phyloP scores from a whole-genome alignment of 768 basidiomycete genomes.

The Cystobasidium onofrii region DNA sequence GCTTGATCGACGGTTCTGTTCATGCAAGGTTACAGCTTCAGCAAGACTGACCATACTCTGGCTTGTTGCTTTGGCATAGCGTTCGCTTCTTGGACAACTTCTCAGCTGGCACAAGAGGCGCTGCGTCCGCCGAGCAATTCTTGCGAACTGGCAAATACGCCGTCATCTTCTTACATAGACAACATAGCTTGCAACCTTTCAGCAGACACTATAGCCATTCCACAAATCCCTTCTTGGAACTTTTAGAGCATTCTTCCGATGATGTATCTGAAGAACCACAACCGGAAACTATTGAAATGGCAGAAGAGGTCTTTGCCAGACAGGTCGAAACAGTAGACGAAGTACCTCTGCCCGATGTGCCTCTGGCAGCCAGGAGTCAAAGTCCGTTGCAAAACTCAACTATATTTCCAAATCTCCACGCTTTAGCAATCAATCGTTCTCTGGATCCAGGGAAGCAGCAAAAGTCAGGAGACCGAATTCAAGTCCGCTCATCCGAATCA shows the following conservation, averaged over 20 bases:
- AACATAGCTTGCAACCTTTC: conserved; percentile 95
- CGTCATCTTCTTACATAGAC: conserved; percentile 96
- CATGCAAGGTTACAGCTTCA: neutral
- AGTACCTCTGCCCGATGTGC: neutral
- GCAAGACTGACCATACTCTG: no score
- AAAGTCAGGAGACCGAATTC: neutral
- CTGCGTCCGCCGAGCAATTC: conserved; percentile 97
- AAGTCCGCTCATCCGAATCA: neutral
- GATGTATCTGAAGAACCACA: neutral
- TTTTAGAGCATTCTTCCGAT: conserved; percentile 59
- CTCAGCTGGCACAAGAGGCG: conserved; percentile 96
- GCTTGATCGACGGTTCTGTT: neutral
- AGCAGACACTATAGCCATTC: conserved; percentile 96
- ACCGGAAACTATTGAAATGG: neutral
- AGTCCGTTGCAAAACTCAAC: neutral
- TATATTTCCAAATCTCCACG: conserved; percentile 23
- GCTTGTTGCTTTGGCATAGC: conserved; percentile 53
- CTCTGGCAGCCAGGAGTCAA: neutral
- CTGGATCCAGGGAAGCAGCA: neutral
- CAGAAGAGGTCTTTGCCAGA: neutral
- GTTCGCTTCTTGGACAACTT: conserved; percentile 98
- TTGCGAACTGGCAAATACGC: conserved; percentile 77
- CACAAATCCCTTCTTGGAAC: conserved; percentile 93
- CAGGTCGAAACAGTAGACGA: neutral
- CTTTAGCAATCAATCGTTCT: neutral